Evolutionary conservation across 179 eudicot genomes (phyloP).

Genomic region (Spergularia azorica): DNA sequence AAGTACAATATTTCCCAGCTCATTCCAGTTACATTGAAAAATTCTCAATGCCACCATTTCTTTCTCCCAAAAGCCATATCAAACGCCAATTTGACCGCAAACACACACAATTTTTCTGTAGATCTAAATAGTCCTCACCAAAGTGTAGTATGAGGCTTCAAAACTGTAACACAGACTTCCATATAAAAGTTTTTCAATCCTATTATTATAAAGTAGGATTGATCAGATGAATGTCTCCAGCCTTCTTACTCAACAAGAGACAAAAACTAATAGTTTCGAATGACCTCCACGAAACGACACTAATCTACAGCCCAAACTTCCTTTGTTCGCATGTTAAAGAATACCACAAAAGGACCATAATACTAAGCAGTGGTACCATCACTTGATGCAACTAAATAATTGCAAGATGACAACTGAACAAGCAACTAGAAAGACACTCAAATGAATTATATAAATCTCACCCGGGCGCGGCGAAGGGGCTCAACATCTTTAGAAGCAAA

Average conservation of each 20-base stretch:
- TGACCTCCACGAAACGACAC: neutral
- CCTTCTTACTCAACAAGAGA: neutral
- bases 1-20: neutral
- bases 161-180: neutral
- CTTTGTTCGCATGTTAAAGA: neutral
- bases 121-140: neutral
- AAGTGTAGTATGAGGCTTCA: neutral
- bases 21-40: neutral
- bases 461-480: conserved; percentile 93
- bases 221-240: neutral
- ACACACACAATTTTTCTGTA: neutral
- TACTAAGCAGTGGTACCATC: too few species aligned
- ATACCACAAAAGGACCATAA: too few species aligned
- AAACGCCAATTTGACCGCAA: neutral
- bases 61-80: neutral
- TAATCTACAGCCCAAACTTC: neutral
- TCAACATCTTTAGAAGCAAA: conserved; percentile 91
- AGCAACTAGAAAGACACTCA: neutral
- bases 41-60: neutral
- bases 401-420: neutral
- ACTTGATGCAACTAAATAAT: neutral
- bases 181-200: neutral
- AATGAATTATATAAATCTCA: conserved; percentile 26
- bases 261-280: too few species aligned
- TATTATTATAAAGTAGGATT: too few species aligned